phyloP scores from a whole-genome alignment of 345 rosid genomes.

The Lumnitzera littorea region DNA sequence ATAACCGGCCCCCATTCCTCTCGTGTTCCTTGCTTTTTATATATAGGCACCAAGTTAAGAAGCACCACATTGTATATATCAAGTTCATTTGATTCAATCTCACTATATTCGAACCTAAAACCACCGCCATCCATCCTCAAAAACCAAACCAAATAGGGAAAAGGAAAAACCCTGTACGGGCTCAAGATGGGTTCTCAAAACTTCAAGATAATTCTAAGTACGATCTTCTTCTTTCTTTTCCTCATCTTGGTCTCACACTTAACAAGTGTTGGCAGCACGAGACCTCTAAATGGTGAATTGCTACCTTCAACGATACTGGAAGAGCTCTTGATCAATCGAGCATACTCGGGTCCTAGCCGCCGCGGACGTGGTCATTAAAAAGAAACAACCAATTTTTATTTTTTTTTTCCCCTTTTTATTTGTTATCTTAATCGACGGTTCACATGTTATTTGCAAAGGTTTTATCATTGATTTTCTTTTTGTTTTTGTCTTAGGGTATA shows the following conservation, averaged over 20 bases:
- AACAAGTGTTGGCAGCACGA: conserved; percentile 15
- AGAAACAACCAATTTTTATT: too few species aligned
- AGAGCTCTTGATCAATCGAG: conserved; percentile 12
- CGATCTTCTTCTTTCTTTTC: conserved; percentile 14
- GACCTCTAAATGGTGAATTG: conserved; percentile 12
- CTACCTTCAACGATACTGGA: conserved; percentile 4
- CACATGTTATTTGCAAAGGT: too few species aligned
- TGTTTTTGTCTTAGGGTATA: too few species aligned
- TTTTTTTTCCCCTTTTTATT: too few species aligned
- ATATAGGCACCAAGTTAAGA: too few species aligned
- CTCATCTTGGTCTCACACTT: conserved; percentile 14
- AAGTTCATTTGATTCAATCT: too few species aligned
- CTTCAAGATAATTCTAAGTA: conserved; percentile 7
- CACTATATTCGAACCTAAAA: too few species aligned
- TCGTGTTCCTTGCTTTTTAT: too few species aligned
- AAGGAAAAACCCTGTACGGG: not conserved
- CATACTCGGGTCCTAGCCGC: conserved; percentile 41
- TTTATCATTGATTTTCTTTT: too few species aligned
- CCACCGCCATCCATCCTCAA: not conserved
- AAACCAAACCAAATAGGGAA: not conserved
- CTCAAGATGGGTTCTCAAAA: conserved; percentile 11
- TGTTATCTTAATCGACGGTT: too few species aligned
- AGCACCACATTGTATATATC: too few species aligned
- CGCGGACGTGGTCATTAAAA: conserved; percentile 35
- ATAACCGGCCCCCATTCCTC: too few species aligned